Percentiles rank a stretch among this genome's conserved stretches.
phyloP scores from a whole-genome alignment of 345 rosid genomes.

The Corchorus olitorius region DNA sequence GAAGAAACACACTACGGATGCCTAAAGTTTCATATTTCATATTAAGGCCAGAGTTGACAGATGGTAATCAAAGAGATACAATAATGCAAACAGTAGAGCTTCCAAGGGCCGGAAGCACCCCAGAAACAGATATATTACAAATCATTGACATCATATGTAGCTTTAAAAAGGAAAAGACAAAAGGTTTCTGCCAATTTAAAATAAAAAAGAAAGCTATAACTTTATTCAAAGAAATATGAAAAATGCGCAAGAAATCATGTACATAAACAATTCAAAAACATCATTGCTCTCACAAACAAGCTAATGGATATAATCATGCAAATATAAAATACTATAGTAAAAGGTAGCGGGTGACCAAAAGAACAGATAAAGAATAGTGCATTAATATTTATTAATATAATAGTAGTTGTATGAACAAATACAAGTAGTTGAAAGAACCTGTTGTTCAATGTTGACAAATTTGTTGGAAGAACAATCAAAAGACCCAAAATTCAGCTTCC shows the following conservation, averaged over 20 bases:
- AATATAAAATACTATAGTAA: not conserved
- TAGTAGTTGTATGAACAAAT: no score
- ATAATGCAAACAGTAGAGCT: not conserved
- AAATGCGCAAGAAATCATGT: not conserved
- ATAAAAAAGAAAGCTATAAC: not conserved
- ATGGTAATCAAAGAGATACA: not conserved
- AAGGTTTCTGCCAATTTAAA: not conserved
- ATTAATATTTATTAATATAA: not conserved
- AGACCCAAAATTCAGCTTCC: conserved; percentile 64
- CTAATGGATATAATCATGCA: not conserved
- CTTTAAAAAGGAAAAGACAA: not conserved
- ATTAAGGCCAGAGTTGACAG: not conserved
- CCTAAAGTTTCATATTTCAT: no score
- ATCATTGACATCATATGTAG: not conserved
- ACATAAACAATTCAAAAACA: not conserved
- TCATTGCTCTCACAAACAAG: not conserved
- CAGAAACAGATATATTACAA: not conserved
- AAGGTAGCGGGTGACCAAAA: not conserved
- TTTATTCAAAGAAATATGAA: not conserved
- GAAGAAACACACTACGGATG: not conserved
- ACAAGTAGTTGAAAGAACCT: conserved; percentile 38
- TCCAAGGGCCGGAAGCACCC: not conserved
- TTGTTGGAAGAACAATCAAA: conserved; percentile 57
- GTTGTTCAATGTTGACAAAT: conserved; percentile 44
- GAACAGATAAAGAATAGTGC: not conserved